phyloP scores from a whole-genome alignment of 2,329 filamentous ascomycete genomes.

The Rutstroemia sp. region DNA sequence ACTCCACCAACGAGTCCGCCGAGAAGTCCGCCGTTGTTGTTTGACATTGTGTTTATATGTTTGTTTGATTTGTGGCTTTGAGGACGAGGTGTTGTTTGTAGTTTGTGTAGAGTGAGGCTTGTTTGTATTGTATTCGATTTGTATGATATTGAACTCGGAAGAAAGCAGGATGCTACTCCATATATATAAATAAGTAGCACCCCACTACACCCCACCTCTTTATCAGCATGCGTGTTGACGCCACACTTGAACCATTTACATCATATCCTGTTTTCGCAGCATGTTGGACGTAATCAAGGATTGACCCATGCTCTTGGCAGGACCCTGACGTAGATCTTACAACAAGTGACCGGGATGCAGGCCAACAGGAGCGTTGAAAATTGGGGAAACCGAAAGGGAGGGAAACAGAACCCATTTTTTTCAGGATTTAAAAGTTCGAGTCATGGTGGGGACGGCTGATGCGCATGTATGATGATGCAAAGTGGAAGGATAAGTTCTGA shows the following conservation, averaged over 20 bases:
- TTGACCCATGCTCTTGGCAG: background rate
- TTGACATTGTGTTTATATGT: background rate
- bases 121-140: background rate
- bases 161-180: too few relatives aligned
- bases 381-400: too few relatives aligned
- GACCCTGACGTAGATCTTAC: background rate
- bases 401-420: too few relatives aligned
- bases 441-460: too few relatives aligned
- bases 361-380: too few relatives aligned
- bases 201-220: background rate
- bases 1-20: conserved; percentile 26
- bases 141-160: background rate
- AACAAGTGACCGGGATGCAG: too few relatives aligned
- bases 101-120: background rate
- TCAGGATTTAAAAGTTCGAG: too few relatives aligned
- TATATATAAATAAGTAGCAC: background rate
- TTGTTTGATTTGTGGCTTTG: background rate
- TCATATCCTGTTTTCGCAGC: background rate
- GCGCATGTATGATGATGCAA: too few relatives aligned
- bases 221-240: conserved; percentile 2
- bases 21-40: conserved; percentile 10
- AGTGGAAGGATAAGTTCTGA: too few relatives aligned
- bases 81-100: background rate
- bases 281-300: background rate
- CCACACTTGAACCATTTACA: background rate